These are phyloP conservation scores for Ilyonectria destructans DNA, from an alignment of 2,329 filamentous ascomycete genomes.

Conservation along the genomic window DNA sequence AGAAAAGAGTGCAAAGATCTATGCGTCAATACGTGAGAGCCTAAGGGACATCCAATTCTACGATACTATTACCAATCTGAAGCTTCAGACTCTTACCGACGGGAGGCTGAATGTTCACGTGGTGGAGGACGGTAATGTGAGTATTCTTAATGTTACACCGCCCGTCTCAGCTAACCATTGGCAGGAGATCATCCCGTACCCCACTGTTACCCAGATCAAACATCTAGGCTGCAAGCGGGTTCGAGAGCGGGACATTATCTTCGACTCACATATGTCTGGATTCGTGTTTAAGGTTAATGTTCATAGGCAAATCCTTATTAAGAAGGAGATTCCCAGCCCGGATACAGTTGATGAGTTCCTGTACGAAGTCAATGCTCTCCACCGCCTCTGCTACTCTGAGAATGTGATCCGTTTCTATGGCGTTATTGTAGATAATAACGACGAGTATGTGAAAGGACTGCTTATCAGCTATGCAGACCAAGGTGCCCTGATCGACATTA, in stretches of 20 bases:
- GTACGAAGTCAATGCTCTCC: constrained; percentile 97
- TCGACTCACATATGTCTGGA: constrained; percentile 94
- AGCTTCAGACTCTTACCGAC: constrained; percentile 90
- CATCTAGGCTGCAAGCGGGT: constrained; percentile 79
- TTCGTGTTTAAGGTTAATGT: constrained; percentile 96
- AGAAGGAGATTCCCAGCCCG: constrained; percentile 97
- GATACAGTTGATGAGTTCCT: constrained; percentile 97
- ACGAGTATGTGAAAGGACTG: constrained; percentile 87
- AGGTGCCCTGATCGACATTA: constrained; percentile 90
- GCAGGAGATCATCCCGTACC: constrained; percentile 90
- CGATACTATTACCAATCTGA: constrained; percentile 94
- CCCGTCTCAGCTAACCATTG: constrained; percentile 35
- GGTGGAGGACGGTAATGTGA: constrained; percentile 89
- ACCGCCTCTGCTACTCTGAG: constrained; percentile 79
- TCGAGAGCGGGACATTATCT: constrained; percentile 82
- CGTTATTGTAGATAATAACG: constrained; percentile 90
- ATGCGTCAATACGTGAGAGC: constrained; percentile 94
- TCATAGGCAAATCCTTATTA: constrained; percentile 81
- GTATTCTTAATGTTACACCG: constrained; percentile 48
- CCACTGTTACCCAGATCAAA: constrained; percentile 79
- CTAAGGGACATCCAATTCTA: constrained; percentile 96
- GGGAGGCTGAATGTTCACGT: constrained; percentile 95
- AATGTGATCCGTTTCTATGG: constrained; percentile 91
- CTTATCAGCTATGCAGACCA: constrained; percentile 90
- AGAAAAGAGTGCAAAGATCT: constrained; percentile 94